These are phyloP conservation scores for Penicillium corylophilum DNA, from an alignment of 2,329 filamentous ascomycete genomes.

Conservation along the genomic window DNA sequence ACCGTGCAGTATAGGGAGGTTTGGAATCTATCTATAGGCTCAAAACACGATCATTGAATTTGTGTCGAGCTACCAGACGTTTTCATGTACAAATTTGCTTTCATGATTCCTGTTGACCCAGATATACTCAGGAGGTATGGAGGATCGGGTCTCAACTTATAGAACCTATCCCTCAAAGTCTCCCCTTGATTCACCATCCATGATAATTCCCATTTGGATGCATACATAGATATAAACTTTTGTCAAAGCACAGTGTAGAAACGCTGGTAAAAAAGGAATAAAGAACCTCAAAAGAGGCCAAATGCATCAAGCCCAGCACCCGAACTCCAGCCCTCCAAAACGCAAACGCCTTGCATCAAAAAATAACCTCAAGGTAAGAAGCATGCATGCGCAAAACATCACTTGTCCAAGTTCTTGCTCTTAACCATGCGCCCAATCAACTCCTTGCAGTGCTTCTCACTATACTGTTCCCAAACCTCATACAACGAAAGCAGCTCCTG, in stretches of 20 bases:
- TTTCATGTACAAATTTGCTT: not conserved
- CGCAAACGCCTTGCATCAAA: not conserved
- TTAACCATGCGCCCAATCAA: constrained; percentile 63
- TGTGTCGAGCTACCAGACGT: not conserved
- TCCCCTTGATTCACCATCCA: no score
- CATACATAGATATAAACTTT: not conserved
- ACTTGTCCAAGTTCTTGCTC: constrained; percentile 58
- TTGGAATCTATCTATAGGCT: not conserved
- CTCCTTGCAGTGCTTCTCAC: constrained; percentile 64
- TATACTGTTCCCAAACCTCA: constrained; percentile 68
- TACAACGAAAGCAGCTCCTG: constrained; percentile 92
- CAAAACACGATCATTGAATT: not conserved
- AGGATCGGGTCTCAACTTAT: no score
- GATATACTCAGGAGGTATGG: no score
- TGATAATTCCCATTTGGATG: not conserved
- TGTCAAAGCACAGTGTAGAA: not conserved
- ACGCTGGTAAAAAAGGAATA: not conserved
- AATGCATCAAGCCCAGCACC: not conserved
- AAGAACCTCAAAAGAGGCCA: not conserved
- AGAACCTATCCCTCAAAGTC: no score
- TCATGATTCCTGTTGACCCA: not conserved
- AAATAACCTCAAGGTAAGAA: not conserved
- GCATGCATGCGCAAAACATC: constrained; percentile 16
- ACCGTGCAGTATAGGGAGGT: not conserved
- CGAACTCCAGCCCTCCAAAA: not conserved